Conservation (phyloP, 2,329 filamentous ascomycete genomes). For the Apiospora sp. region DNA sequence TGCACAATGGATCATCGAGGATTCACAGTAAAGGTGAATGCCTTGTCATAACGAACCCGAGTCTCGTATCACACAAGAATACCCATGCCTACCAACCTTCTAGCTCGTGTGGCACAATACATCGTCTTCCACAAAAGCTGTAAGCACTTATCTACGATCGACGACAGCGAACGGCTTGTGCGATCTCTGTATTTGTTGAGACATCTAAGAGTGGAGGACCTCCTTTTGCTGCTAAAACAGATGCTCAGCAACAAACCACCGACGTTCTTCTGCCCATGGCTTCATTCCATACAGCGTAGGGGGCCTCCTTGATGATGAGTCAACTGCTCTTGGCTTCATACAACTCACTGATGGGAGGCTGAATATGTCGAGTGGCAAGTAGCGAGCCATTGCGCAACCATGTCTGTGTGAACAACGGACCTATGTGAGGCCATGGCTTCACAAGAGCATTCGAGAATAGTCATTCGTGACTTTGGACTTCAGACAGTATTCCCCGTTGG, state of each 20-base stretch:
- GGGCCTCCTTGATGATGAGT: background rate
- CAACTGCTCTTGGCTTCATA: background rate
- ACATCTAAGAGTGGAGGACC: background rate
- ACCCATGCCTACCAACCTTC: background rate
- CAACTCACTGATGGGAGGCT: background rate
- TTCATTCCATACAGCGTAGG: background rate
- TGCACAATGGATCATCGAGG: background rate
- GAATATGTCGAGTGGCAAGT: background rate
- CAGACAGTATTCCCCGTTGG: background rate
- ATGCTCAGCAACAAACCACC: background rate
- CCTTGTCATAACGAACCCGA: no score
- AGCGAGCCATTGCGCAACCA: background rate
- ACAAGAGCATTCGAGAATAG: background rate
- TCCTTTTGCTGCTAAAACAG: background rate
- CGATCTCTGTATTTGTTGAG: background rate
- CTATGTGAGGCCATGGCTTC: background rate
- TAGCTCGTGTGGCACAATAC: background rate
- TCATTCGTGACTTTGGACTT: background rate
- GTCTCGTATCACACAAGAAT: no score
- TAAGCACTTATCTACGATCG: background rate
- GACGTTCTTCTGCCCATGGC: background rate
- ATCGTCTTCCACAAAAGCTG: background rate
- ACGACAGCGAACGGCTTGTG: background rate
- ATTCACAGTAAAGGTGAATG: background rate
- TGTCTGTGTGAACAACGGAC: background rate